Base-by-base conservation (phyloP, 768 basidiomycete genomes). In the Leccinum rimulosum region DNA sequence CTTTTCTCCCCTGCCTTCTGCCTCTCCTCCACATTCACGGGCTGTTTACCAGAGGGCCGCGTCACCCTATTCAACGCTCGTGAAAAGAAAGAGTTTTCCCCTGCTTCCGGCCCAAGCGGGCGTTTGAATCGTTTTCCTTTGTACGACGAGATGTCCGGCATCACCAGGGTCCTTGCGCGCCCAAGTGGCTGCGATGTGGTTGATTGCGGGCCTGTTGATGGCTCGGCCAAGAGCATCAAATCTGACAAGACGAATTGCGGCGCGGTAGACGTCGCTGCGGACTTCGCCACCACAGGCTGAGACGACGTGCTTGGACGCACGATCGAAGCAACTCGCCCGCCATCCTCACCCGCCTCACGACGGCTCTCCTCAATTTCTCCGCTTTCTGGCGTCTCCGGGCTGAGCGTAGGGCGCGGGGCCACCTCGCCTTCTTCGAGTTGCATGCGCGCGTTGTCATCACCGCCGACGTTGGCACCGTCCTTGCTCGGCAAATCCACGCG, bases 81-180 rank as follows among this genome's bases (percentile, higher is more conserved):
- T 25, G 70, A 70, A 48, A 70, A 70, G 57, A 70, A 72, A 4
- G 66, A 4, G 14, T 64, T 66, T 12, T 64, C 64, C 6, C 64
- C 38, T 27, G 30, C 45, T 22, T 61, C 61, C 0, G 38, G 52
- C n/a, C 40, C n/a, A 27, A 45, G 33, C 6, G 61, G 47, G 7
- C 70, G 64, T 49, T 58, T 71, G 50, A 66, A 70, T 51, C 70
- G 61, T 2, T 68, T 45, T 1, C 64, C 56, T 49, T 57, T 59
- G 54, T 66, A 71, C 33, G 22, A 62, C 19, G 69, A 71, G 19
- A 70, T 61, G 27, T 70, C 64, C 4, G 70, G 70, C 38, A 71
- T 62, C 4, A 55, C 50, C 17, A 71, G 7, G 43, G 50, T n/a
- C 12, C 56, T 35, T 22, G 50, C 0, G 12, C 28, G 28, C 10